Evolutionary conservation across 2,329 filamentous ascomycete species (phyloP).

Genomic region (Ophiosphaerella herpotricha): DNA sequence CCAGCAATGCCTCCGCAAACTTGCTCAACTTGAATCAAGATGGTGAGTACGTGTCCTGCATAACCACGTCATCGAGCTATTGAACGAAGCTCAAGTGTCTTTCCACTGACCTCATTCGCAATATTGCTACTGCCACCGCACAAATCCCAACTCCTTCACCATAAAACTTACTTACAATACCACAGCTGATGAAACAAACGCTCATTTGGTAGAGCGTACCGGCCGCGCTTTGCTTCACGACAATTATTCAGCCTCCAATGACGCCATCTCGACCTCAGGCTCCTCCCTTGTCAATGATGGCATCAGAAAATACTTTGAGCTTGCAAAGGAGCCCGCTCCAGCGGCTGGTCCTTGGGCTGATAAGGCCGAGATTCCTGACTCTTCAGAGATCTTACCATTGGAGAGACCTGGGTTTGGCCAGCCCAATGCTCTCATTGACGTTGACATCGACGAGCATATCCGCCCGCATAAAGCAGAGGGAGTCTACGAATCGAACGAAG

Average conservation of each 20-base stretch:
- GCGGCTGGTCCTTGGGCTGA: slow-evolving; percentile 35
- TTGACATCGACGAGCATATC: slow-evolving; percentile 23
- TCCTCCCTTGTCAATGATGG: slow-evolving; percentile 24
- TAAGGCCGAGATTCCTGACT: slow-evolving; percentile 60
- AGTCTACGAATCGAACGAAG: slow-evolving; percentile 63
- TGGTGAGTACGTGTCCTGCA: slow-evolving; percentile 11
- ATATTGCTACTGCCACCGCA: background rate
- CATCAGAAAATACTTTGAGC: slow-evolving; percentile 32
- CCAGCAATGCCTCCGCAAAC: slow-evolving; percentile 13
- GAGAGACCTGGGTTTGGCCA: slow-evolving; percentile 4
- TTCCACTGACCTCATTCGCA: background rate
- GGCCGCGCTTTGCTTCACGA: background rate
- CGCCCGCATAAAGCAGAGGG: slow-evolving; percentile 45
- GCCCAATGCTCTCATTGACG: slow-evolving; percentile 23
- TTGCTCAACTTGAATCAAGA: slow-evolving; percentile 1
- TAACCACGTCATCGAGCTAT: background rate
- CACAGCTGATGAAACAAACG: slow-evolving; percentile 23
- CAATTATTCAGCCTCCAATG: slow-evolving; percentile 9
- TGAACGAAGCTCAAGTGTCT: background rate
- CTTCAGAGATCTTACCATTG: slow-evolving; percentile 54
- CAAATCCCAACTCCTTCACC: background rate
- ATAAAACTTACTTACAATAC: slow-evolving; percentile 7
- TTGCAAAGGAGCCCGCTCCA: slow-evolving; percentile 16
- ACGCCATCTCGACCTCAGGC: slow-evolving; percentile 16
- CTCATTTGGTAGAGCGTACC: slow-evolving; percentile 21